Conservation (phyloP, 1,284 basidiomycete species). For the Boletus holoroseus region DNA sequence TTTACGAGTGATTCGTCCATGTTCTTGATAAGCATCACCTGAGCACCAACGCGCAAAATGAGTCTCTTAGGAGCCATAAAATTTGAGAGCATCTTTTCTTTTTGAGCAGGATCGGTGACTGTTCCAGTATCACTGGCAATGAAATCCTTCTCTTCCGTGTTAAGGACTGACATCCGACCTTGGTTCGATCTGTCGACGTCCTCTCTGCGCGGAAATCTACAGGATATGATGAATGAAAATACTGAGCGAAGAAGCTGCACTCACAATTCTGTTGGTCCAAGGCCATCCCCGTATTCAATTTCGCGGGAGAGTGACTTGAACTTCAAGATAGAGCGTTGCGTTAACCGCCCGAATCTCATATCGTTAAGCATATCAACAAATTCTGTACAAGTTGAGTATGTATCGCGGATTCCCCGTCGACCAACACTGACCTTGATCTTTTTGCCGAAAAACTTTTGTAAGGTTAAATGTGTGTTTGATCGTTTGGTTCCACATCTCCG, state of each 20-base stretch:
- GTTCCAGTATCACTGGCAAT: slow-evolving; percentile 50
- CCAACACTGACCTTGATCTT: slow-evolving; percentile 49
- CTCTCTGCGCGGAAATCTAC: slow-evolving; percentile 77
- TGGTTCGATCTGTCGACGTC: slow-evolving; percentile 81
- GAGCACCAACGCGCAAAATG: slow-evolving; percentile 47
- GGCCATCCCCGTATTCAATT: slow-evolving; percentile 61
- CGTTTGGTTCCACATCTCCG: slow-evolving; percentile 61
- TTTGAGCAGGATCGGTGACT: slow-evolving; percentile 46
- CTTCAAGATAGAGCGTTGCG: slow-evolving; percentile 47
- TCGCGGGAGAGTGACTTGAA: slow-evolving; percentile 61
- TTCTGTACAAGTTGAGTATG: slow-evolving; percentile 38
- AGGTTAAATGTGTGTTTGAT: slow-evolving; percentile 56
- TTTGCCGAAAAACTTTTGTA: slow-evolving; percentile 62
- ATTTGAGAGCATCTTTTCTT: slow-evolving; percentile 63
- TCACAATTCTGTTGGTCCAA: slow-evolving; percentile 77
- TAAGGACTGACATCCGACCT: slow-evolving; percentile 50
- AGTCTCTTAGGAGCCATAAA: slow-evolving; percentile 68
- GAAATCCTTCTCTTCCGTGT: slow-evolving; percentile 43
- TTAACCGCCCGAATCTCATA: slow-evolving; percentile 80
- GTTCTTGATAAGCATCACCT: slow-evolving; percentile 69
- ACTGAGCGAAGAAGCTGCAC: slow-evolving; percentile 17
- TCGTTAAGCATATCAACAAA: slow-evolving; percentile 90
- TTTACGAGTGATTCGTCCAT: slow-evolving; percentile 68
- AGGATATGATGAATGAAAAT: slow-evolving; percentile 14
- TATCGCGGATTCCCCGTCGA: not conserved